A percentile compares a stretch with the other conserved stretches of the same genome.
Evolutionary conservation across 2,329 filamentous ascomycete genomes (phyloP).

Genomic region (Aspergillus sp.): DNA sequence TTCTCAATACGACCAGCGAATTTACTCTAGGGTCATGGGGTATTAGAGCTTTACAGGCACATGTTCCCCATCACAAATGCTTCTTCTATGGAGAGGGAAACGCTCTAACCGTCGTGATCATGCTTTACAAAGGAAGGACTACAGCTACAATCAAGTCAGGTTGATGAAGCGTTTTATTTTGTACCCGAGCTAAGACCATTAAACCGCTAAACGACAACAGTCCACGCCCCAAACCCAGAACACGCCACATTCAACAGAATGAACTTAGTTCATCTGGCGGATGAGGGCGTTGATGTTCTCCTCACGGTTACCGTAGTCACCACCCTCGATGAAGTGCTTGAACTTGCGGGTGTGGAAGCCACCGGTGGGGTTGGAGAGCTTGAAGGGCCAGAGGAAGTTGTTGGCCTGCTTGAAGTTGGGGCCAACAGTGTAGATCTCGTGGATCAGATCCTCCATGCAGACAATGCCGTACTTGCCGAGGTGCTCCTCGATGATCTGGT

Average conservation of each 20-base stretch:
- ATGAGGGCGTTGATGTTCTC: slow-evolving; percentile 96
- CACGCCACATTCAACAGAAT: slow-evolving; percentile 9
- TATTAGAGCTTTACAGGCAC: neutral
- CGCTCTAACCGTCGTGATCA: neutral
- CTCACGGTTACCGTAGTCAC: slow-evolving; percentile 98
- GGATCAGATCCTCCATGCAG: slow-evolving; percentile 98
- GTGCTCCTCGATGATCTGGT: slow-evolving; percentile 93
- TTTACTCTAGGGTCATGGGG: no score
- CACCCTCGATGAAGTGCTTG: slow-evolving; percentile 98
- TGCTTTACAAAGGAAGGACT: neutral
- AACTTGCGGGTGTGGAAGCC: slow-evolving; percentile 97
- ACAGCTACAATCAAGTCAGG: neutral
- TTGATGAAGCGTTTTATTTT: slow-evolving; percentile 32
- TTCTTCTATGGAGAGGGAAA: no score
- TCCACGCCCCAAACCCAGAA: slow-evolving; percentile 31
- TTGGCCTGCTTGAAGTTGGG: slow-evolving; percentile 99
- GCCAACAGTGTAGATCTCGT: slow-evolving; percentile 98
- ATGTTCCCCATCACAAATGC: neutral
- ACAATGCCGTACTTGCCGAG: slow-evolving; percentile 98
- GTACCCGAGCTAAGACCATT: slow-evolving; percentile 22
- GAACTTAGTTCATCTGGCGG: slow-evolving; percentile 92
- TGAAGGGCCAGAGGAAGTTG: slow-evolving; percentile 99
- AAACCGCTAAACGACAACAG: slow-evolving; percentile 21
- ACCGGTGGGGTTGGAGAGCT: slow-evolving; percentile 96
- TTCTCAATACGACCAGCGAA: no score